Evolutionary conservation across 2,329 filamentous ascomycete species (phyloP).

Genomic region (Blastomyces percursus): DNA sequence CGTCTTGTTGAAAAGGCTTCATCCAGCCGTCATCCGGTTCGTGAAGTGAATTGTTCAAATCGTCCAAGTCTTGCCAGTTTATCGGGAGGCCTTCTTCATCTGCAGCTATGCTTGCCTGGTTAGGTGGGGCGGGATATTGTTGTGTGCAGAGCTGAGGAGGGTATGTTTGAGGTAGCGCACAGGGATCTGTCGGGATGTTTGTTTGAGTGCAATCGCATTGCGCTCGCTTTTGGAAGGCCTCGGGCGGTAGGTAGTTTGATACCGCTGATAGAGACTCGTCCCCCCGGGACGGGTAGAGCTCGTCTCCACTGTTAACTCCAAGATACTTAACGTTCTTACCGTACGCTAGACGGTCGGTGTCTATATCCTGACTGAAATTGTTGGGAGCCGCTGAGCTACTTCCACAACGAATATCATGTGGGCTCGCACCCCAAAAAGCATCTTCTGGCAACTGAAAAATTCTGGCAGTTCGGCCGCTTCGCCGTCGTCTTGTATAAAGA

Average conservation of each 20-base stretch:
- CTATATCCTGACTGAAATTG: not conserved
- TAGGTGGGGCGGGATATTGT: not conserved
- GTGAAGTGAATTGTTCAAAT: not conserved
- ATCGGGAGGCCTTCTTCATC: not conserved
- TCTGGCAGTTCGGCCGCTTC: not conserved
- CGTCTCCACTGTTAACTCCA: not conserved
- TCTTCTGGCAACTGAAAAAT: not conserved
- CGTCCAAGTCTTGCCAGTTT: not conserved
- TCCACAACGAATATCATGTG: not conserved
- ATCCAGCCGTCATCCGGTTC: not conserved
- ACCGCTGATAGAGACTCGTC: not conserved
- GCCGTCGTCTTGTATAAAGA: no score
- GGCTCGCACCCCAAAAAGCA: not conserved
- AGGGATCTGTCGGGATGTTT: not conserved
- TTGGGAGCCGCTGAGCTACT: not conserved
- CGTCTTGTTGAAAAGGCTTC: not conserved
- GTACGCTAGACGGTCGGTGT: not conserved
- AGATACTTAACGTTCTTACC: not conserved
- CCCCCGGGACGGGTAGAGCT: no score
- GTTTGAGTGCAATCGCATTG: not conserved
- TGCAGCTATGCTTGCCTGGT: not conserved
- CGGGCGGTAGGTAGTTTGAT: no score
- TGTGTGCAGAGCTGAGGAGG: not conserved
- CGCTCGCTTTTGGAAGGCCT: not conserved
- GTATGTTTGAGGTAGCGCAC: not conserved